These are phyloP conservation scores for Fusarium algeriense DNA, from an alignment of 2,329 filamentous ascomycete species.

Conservation along the genomic window DNA sequence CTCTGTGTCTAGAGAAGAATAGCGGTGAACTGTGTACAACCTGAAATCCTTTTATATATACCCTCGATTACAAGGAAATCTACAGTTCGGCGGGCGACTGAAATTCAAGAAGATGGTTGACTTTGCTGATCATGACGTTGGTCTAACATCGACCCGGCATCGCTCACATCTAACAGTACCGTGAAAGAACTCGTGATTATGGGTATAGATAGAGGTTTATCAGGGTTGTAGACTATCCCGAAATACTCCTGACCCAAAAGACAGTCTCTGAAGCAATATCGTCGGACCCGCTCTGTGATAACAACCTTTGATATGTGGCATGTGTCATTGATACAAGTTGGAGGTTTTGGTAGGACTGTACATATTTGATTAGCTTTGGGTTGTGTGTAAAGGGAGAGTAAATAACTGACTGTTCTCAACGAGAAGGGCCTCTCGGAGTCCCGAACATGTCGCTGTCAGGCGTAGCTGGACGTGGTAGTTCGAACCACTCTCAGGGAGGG, in stretches of 20 bases:
- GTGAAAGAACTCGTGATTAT: background rate
- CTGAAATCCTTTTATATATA: background rate
- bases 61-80: background rate
- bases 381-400: too few relatives aligned
- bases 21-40: background rate
- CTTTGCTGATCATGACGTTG: background rate
- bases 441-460: background rate
- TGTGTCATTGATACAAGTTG: background rate
- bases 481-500: background rate
- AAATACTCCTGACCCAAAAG: slow-evolving; percentile 1
- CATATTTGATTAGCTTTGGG: background rate
- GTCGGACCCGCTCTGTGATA: background rate
- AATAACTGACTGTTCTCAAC: background rate
- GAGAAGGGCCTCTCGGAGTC: background rate
- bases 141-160: background rate
- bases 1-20: background rate
- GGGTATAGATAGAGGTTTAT: slow-evolving; percentile 1
- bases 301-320: background rate
- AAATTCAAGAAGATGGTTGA: background rate
- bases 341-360: background rate
- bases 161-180: background rate
- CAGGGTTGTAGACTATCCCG: background rate
- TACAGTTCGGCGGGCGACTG: background rate
- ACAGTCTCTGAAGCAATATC: background rate
- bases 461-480: background rate